phyloP scores from a whole-genome alignment of 1,139 yeast genomes.

The Taphrina flavorubra region DNA sequence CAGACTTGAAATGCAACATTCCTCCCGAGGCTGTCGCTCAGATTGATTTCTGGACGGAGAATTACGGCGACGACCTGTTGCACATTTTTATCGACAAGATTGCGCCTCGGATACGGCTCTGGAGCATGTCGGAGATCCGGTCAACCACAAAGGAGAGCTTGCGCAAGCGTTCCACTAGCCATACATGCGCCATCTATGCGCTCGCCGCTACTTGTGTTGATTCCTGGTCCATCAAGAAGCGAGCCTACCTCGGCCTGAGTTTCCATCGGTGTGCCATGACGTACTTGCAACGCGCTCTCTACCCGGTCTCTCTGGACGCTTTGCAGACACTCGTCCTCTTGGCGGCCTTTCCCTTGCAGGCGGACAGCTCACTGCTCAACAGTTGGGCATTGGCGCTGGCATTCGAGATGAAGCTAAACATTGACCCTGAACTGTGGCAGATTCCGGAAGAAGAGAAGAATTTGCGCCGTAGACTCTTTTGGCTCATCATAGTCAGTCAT shows the following conservation, averaged over 20 bases:
- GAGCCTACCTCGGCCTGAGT: conserved; percentile 16
- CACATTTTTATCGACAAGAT: conserved; percentile 14
- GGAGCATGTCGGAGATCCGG: conserved; percentile 6
- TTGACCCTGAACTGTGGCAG: conserved; percentile 35
- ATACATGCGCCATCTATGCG: conserved; percentile 28
- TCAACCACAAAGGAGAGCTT: conserved; percentile 1
- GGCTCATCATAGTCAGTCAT: conserved; percentile 19
- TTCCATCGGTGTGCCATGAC: conserved; percentile 33
- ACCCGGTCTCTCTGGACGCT: conserved; percentile 23
- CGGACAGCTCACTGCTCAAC: conserved; percentile 18
- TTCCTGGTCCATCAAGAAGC: conserved; percentile 26
- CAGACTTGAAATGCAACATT: background rate
- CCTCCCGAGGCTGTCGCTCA: conserved; percentile 21
- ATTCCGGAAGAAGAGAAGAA: conserved; percentile 28
- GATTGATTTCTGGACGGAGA: conserved; percentile 14
- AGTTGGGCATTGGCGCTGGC: conserved; percentile 34
- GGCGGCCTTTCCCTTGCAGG: conserved; percentile 15
- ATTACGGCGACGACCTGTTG: conserved; percentile 23
- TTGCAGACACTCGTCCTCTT: conserved; percentile 21
- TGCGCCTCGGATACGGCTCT: conserved; percentile 17
- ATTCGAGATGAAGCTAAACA: conserved; percentile 25
- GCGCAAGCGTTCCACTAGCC: conserved; percentile 3
- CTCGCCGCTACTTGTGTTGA: conserved; percentile 28
- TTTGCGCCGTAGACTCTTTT: conserved; percentile 14
- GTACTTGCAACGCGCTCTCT: conserved; percentile 26